Evolutionary conservation across 495 filamentous ascomycete genomes (phyloP).

Genomic region (Annulohypoxylon bovei): DNA sequence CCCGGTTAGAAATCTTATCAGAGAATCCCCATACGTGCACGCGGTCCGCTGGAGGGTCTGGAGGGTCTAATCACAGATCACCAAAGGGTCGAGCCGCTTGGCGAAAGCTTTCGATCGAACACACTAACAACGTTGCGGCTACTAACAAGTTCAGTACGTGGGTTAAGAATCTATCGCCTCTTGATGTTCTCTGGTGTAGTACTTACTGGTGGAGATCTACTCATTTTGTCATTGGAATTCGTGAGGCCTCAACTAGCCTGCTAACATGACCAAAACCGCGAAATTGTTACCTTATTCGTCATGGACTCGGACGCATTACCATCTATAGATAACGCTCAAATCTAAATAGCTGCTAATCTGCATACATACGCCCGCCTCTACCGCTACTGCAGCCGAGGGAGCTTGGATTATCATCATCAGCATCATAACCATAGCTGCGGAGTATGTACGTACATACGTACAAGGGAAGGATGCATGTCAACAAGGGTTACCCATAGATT

Average conservation of each 20-base stretch:
- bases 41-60: slow-evolving; percentile 33
- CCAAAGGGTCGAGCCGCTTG: slow-evolving; percentile 19
- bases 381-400: slow-evolving; percentile 7
- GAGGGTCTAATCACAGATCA: slow-evolving; percentile 29
- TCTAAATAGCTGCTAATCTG: neutral
- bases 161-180: neutral
- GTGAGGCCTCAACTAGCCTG: neutral
- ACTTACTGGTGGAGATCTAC: neutral
- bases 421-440: slow-evolving; percentile 10
- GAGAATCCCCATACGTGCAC: slow-evolving; percentile 36
- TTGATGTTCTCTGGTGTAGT: neutral
- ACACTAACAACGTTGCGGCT: slow-evolving; percentile 4
- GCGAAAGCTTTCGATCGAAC: neutral
- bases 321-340: slow-evolving; percentile 9
- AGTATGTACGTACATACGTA: neutral
- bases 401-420: slow-evolving; percentile 9
- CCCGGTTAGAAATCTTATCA: slow-evolving; percentile 29
- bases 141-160: neutral
- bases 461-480: slow-evolving; percentile 23
- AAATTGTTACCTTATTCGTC: slow-evolving; percentile 25
- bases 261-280: neutral
- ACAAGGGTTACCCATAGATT: slow-evolving; percentile 31
- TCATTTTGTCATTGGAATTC: neutral
- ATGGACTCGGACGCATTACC: slow-evolving; percentile 14
- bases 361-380: neutral